Evolutionary conservation across 2,329 filamentous ascomycete species (phyloP).

Genomic region (Tolypocladium amazonense): DNA sequence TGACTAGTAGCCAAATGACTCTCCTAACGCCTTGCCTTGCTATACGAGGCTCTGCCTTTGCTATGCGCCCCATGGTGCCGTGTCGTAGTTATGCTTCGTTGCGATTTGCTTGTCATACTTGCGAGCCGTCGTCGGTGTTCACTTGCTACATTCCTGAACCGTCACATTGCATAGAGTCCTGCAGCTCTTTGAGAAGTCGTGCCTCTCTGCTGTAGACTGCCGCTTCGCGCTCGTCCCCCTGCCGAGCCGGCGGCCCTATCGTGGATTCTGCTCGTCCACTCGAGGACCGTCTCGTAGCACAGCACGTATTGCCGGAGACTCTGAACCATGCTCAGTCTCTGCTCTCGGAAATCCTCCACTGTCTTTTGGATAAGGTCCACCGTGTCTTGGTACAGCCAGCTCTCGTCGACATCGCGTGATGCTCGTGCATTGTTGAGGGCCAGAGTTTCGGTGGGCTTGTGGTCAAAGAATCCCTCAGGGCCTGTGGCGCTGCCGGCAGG

Average conservation of each 20-base stretch:
- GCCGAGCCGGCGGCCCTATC: conserved; percentile 14
- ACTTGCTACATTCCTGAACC: neutral
- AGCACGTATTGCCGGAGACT: conserved; percentile 87
- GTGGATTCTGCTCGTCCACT: conserved; percentile 60
- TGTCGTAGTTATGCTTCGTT: neutral
- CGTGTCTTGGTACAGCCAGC: conserved; percentile 60
- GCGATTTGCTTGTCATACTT: no score
- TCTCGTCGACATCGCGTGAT: conserved; percentile 28
- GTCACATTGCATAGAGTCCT: neutral
- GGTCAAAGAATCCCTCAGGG: conserved; percentile 7
- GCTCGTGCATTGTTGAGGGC: conserved; percentile 4
- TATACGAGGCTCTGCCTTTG: neutral
- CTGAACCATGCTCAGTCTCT: conserved; percentile 94
- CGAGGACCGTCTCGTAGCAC: conserved; percentile 88
- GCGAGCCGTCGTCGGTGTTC: neutral
- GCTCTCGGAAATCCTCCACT: conserved; percentile 80
- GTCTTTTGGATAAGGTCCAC: conserved; percentile 76
- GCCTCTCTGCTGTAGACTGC: conserved; percentile 18
- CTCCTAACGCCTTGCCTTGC: neutral
- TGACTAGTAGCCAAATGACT: neutral
- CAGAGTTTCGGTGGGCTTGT: conserved; percentile 7
- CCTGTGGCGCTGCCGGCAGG: conserved; percentile 11
- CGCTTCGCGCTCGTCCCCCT: conserved; percentile 16
- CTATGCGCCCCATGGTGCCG: neutral
- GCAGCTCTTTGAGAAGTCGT: neutral